Conservation (phyloP, 306 rosid genomes). For the Mimosa bimucronata region DNA sequence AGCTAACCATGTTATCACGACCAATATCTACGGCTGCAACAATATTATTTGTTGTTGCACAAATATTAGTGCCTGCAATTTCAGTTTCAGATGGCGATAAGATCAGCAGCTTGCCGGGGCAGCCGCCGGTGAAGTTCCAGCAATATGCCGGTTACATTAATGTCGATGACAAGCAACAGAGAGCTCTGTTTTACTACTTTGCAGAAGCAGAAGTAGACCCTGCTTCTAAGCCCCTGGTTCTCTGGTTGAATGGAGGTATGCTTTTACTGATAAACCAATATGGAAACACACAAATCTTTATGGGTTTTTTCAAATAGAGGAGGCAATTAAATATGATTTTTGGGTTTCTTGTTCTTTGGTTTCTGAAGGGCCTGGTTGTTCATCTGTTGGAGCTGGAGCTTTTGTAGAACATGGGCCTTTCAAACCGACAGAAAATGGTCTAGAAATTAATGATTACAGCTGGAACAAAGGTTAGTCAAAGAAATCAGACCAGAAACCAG, state of each 20-base stretch:
- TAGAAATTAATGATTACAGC: slow-evolving; percentile 58
- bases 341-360: slow-evolving; percentile 25
- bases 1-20: slow-evolving; percentile 43
- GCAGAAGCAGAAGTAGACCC: slow-evolving; percentile 78
- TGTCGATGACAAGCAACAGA: slow-evolving; percentile 59
- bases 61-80: slow-evolving; percentile 36
- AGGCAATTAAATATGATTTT: slow-evolving; percentile 16
- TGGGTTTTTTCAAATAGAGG: neutral
- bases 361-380: slow-evolving; percentile 79
- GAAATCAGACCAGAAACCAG: neutral
- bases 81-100: slow-evolving; percentile 48
- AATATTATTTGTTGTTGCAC: slow-evolving; percentile 21
- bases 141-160: slow-evolving; percentile 82
- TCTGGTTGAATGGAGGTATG: slow-evolving; percentile 81
- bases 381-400: slow-evolving; percentile 80
- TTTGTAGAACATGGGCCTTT: slow-evolving; percentile 79
- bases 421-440: slow-evolving; percentile 56
- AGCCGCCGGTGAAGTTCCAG: slow-evolving; percentile 69
- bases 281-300: neutral
- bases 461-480: slow-evolving; percentile 65
- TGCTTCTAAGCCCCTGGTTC: slow-evolving; percentile 84
- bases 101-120: slow-evolving; percentile 66
- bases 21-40: slow-evolving; percentile 43
- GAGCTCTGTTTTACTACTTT: slow-evolving; percentile 81
- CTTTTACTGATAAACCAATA: neutral